Evolutionary conservation across 2,329 filamentous ascomycete species (phyloP).

Genomic region (Coniochaeta sp.): DNA sequence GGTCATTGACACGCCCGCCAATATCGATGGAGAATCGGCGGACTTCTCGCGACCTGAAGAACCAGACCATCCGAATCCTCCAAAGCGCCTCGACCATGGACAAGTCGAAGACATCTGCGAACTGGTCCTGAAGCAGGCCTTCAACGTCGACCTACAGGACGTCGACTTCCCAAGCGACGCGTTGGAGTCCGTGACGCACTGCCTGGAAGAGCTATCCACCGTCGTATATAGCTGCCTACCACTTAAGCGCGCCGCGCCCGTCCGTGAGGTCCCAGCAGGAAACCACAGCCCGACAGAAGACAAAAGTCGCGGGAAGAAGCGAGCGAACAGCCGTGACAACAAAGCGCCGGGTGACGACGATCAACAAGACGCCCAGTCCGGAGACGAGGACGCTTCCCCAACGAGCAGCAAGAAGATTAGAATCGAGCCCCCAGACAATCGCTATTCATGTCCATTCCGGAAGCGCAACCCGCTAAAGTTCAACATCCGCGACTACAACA

Average conservation of each 20-base stretch:
- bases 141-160: background rate
- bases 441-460: background rate
- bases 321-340: background rate
- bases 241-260: background rate
- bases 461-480: slow-evolving; percentile 1
- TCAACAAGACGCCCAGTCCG: background rate
- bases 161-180: background rate
- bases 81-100: background rate
- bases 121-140: background rate
- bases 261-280: background rate
- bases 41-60: too few species aligned
- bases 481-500: slow-evolving; percentile 2
- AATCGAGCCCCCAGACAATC: background rate
- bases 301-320: background rate
- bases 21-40: too few species aligned
- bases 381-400: background rate
- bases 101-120: slow-evolving; percentile 1
- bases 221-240: background rate
- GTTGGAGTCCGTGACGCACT: background rate
- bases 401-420: slow-evolving; percentile 1
- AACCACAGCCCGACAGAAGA: background rate
- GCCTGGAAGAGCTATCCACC: background rate
- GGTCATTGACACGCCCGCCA: background rate
- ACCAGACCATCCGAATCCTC: too few species aligned
- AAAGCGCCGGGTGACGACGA: background rate